Evolutionary conservation across 805 yeast species (phyloP).

Genomic region (Kazachstania kunashirensis): DNA sequence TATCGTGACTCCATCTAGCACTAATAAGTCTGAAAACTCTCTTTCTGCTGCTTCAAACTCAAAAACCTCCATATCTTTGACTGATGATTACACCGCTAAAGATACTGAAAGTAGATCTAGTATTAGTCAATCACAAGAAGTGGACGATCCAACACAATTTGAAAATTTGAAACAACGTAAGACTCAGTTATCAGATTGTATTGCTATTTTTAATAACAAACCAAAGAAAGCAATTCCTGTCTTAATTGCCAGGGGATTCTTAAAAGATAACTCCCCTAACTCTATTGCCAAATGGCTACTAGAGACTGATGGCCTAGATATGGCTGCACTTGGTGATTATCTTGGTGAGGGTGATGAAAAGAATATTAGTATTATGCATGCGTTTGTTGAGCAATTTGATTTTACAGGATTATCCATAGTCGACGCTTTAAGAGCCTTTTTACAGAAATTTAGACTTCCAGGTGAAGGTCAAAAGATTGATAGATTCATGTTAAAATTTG

Average conservation of each 20-base stretch:
- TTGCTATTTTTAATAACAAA: conserved; percentile 70
- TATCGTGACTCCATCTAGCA: conserved; percentile 2
- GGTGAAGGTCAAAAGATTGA: conserved; percentile 98
- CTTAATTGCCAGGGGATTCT: conserved; percentile 54
- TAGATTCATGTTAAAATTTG: conserved; percentile 92
- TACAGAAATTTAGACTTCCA: conserved; percentile 87
- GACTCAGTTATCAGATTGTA: conserved; percentile 68
- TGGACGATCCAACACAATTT: conserved; percentile 74
- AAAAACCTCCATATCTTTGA: conserved; percentile 7
- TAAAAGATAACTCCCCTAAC: conserved; percentile 48
- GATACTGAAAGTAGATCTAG: conserved; percentile 13
- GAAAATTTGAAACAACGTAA: conserved; percentile 77
- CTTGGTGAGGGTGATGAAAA: conserved; percentile 80
- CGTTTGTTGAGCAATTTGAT: conserved; percentile 82
- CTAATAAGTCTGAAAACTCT: conserved; percentile 3
- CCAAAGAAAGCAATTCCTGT: conserved; percentile 70
- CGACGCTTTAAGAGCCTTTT: conserved; percentile 72
- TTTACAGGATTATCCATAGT: conserved; percentile 62
- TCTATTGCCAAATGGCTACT: conserved; percentile 70
- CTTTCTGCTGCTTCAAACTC: conserved; percentile 18
- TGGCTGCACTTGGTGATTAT: conserved; percentile 79
- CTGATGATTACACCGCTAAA: conserved; percentile 7
- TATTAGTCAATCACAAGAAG: conserved; percentile 24
- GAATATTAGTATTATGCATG: conserved; percentile 80
- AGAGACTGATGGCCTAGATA: conserved; percentile 68